Evolutionary conservation across 345 rosid species (phyloP).

Genomic region (Murraya koenigii): DNA sequence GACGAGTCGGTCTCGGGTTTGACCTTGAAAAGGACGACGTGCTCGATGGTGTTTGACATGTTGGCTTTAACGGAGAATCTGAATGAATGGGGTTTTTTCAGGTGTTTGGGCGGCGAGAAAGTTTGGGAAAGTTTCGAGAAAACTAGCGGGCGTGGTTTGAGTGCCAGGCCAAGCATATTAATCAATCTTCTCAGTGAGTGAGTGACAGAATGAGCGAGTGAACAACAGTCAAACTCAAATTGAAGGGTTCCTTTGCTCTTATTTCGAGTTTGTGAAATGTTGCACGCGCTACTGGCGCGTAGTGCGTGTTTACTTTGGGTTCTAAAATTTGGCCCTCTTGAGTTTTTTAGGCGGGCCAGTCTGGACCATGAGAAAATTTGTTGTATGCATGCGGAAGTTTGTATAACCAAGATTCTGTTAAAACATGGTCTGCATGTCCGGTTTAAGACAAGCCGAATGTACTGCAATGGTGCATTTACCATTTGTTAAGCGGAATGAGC

Average conservation of each 20-base stretch:
- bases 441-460: no score
- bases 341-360: neutral
- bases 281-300: no score
- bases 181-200: neutral
- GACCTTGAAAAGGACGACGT: slow-evolving; percentile 82
- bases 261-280: no score
- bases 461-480: no score
- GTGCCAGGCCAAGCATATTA: slow-evolving; percentile 24
- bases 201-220: neutral
- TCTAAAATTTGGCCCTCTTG: neutral
- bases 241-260: neutral
- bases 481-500: no score
- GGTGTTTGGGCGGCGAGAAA: slow-evolving; percentile 24
- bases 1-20: slow-evolving; percentile 43
- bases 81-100: neutral
- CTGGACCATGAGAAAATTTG: neutral
- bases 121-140: slow-evolving; percentile 17
- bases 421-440: no score
- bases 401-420: neutral
- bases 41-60: slow-evolving; percentile 55
- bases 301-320: neutral
- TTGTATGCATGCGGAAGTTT: neutral
- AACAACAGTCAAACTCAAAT: no score
- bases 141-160: slow-evolving; percentile 10
- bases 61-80: slow-evolving; percentile 14